Base-by-base conservation (phyloP, 1,284 basidiomycete species). In the Crocinoboletus sp. region DNA sequence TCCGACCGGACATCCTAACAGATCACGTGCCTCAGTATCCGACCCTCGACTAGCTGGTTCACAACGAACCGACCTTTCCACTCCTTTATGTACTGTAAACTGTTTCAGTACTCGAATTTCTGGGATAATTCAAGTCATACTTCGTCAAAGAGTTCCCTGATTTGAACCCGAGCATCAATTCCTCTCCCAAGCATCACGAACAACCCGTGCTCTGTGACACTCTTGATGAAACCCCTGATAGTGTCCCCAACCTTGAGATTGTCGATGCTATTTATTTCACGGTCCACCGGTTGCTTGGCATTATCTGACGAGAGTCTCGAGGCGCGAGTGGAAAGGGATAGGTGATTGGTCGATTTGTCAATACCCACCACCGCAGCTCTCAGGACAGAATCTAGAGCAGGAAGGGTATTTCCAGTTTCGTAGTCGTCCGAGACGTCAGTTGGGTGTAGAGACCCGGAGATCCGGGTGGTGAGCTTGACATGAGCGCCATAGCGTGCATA, bases 91-190 rank as follows among this genome's bases (percentile, higher is more conserved):
- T 80, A 96, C 89, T 94, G 56, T 13, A 43, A 39, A 57, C 33
- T 25, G 5, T 42, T 48, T 55, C 48, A 50, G 51, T 16, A 43
- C 24, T 43, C 24, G 16, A 15, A 43, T 5, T 19, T 22, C 31
- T 6, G 41, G 25, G 29, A 30, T 24, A 30, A 27, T 12, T 11
- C 24, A 23, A 59, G 29, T 15, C 46, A 29, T 56, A 93, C 91
- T 60, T 91, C 84, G 64, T 94, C 87, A 63, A 95, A 91, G 24
- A 96, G 76, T 67, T 97, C 92, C 63, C 81, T 86, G 63, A 98
- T 98, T 68, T 95, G 93, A 19, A 98, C 85, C 17, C 95, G 82
- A 42, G 89, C 94, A 58, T 93, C 90, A 25, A 96, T 70, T 38
- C 78, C 77, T 38, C 86, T 78, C 13, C 91, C 92, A 17, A 99